Base-by-base conservation (phyloP, 2,329 filamentous ascomycete genomes). In the Thyridium curvatum region DNA sequence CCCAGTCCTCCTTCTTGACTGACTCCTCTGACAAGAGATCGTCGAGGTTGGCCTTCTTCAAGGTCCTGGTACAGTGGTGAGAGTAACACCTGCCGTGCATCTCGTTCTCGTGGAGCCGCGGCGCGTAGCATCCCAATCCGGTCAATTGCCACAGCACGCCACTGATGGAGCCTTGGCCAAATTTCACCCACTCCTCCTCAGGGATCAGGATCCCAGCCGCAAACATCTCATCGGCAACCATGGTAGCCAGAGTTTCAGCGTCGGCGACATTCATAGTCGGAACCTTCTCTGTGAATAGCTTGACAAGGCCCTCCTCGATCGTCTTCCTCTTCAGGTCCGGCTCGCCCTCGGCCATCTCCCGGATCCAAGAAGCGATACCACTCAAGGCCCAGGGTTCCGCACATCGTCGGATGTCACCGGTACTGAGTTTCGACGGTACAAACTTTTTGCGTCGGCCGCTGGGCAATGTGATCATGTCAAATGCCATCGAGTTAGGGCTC, bases 221-320 rank as follows among this genome's bases (percentile, higher is more conserved):
- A 47, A 91, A 77, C 86, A 98, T 93, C 34, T 82, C 77, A 39
- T 79, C 71, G 3, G 94, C 81, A 1, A 95, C 86, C 31, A 79
- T 79, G 42, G 78, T 76, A 45, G 86, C 87, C 37, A 98, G 70
- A 1, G 82, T 84, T 58, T 98, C 93, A 1, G 93, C 93, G 68
- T 98, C 94, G 6, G 91, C 90, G 32, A 93, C 91, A 52, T 98
- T 97, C 88, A 98, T 96, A 1, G 89, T 98, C 1, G 93, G 90
- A 1, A 98, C 89, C 61, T 96, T 97, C 62, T 86, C 78, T 2
- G 87, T 94, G 59, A 98, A 97, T 7, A 98, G 69, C 21, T 82
- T 85, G 32, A 95, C 82, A 32, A 98, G 72, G 3, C 87, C 90
- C 49, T 97, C 90, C 42, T 88, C 83, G 37, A 98, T 81, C 2